Conservation (phyloP, 2,329 filamentous ascomycete genomes). For the Fusarium nelsonii region DNA sequence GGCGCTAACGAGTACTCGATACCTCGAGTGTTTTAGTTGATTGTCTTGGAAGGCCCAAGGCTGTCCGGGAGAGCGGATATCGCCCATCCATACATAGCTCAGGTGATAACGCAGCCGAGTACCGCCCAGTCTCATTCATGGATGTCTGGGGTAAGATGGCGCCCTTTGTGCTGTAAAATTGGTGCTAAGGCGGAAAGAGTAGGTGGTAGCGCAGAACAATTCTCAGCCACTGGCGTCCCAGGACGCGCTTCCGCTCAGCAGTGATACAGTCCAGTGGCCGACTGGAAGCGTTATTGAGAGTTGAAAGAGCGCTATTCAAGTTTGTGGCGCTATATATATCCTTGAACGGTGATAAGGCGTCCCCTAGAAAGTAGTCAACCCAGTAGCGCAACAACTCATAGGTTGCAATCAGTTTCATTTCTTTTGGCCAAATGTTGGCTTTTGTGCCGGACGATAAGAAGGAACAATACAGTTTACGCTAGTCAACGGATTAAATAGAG, state of each 20-base stretch:
- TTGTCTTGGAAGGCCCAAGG: not conserved
- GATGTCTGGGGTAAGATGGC: not conserved
- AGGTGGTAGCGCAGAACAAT: conserved; percentile 8
- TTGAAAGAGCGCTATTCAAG: not conserved
- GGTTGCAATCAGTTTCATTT: not conserved
- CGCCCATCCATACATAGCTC: not conserved
- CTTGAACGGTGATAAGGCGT: conserved; percentile 12
- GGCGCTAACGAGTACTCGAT: not conserved
- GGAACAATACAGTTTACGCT: not conserved
- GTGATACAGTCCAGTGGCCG: not conserved
- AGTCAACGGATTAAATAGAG: not conserved
- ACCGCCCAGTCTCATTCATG: not conserved
- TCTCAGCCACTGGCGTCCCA: conserved; percentile 7
- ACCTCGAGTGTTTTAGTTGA: not conserved
- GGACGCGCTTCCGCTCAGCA: not conserved
- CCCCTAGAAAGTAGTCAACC: not conserved
- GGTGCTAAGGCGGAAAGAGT: conserved; percentile 6
- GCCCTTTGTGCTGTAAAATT: not conserved
- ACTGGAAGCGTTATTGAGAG: not conserved
- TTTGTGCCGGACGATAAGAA: not conserved
- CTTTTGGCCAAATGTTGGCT: not conserved
- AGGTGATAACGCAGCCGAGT: not conserved
- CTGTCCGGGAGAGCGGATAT: not conserved
- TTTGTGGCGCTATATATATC: conserved; percentile 17
- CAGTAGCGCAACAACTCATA: not conserved